Evolutionary conservation across 1,284 basidiomycete genomes (phyloP), one percentile per base, ranked within the genome.

Genomic region (Exobasidium cylindrosporum): DNA sequence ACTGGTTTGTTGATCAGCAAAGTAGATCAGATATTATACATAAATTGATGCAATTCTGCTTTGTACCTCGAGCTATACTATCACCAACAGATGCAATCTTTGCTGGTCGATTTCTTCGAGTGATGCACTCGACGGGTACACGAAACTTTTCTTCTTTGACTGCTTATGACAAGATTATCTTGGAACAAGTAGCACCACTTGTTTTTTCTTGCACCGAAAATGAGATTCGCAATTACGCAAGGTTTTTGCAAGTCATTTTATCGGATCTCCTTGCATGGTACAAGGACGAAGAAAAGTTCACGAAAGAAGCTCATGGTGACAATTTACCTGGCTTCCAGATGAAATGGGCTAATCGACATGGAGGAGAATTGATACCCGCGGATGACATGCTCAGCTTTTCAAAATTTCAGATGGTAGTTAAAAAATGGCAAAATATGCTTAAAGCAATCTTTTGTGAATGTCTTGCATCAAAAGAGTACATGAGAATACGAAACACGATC

Each of bases 11-110:
- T 35, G 47, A 70, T 43, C 55, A 49, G 17, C 61, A 65, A 1
- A 60, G 68, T 49, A 63, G 66, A 40, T 64, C 60, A 3, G 54
- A 53, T n/a, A 47, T 76, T 2, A 68, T 69, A 14, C 31, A 66
- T 52, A 72, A 76, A 29, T 84, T 95, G 46, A 87, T 92, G 58
- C 92, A 97, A 77, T 87, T 94, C 75, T 98, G 96, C 80, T 86
- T 98, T 67, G 88, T 91, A 74, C 95, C 96, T 2, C 87, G 96
- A 30, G 91, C 90, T 63, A 83, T 96, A 43, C 83, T 97, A 14
- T 95, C 94, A 0, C 92, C 94, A 0, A 91, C 93, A 85, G 96
- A 98, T 80, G 96, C 96, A 10, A 89, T 95, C 59, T 98, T 89
- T 69, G 92, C 93, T 63, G 89, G 91, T 6, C 89, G 91, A 70